Evolutionary conservation across 116 monocot genomes (phyloP).

Genomic region (Thalassia testudinum): DNA sequence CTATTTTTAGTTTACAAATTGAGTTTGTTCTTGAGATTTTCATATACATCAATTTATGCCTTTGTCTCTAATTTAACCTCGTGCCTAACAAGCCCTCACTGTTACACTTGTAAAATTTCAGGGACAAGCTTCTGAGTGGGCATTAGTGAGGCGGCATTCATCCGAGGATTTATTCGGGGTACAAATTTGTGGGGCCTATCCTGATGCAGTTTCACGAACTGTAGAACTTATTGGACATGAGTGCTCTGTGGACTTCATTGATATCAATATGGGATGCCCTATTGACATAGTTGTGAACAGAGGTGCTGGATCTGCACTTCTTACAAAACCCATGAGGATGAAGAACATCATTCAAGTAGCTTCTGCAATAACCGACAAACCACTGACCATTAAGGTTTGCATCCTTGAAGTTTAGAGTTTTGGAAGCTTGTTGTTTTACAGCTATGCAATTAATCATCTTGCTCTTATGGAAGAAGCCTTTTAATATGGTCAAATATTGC

Average conservation of each 20-base stretch:
- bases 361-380: slow-evolving; percentile 27
- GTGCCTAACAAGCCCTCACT: no score
- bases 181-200: slow-evolving; percentile 88
- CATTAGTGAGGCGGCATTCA: slow-evolving; percentile 74
- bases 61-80: no score
- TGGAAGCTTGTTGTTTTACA: no score
- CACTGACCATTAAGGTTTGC: slow-evolving; percentile 75
- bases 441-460: no score
- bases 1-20: no score
- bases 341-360: slow-evolving; percentile 74
- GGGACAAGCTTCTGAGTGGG: slow-evolving; percentile 99
- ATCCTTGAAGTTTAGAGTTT: no score
- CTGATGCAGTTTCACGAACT: slow-evolving; percentile 67
- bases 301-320: slow-evolving; percentile 86
- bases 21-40: no score
- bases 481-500: no score
- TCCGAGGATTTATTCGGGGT: slow-evolving; percentile 86
- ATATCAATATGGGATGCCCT: slow-evolving; percentile 96
- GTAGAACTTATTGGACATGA: slow-evolving; percentile 73
- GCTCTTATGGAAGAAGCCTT: no score
- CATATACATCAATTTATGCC: no score
- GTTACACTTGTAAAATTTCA: slow-evolving; percentile 7
- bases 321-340: slow-evolving; percentile 84
- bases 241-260: slow-evolving; percentile 76
- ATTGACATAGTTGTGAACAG: slow-evolving; percentile 90